Evolutionary conservation across 306 rosid species (phyloP).

Genomic region (Heteromeles arbutifolia): DNA sequence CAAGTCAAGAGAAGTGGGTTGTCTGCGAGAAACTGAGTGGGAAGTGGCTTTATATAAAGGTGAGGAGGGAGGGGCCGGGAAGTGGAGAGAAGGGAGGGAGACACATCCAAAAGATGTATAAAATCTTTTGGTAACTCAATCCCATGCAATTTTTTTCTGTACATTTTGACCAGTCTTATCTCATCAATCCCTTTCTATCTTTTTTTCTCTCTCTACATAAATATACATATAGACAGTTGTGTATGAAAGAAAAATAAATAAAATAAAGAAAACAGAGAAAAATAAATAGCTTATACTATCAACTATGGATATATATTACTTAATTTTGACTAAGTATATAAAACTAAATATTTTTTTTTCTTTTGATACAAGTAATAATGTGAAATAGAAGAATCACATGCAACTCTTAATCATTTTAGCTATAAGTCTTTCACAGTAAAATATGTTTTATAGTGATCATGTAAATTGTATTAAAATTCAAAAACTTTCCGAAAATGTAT

Average conservation of each 20-base stretch:
- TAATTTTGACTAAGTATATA: no score
- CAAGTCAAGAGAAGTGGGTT: constrained; percentile 31
- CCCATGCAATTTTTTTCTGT: constrained; percentile 21
- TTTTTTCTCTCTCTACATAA: background rate
- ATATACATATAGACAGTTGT: background rate
- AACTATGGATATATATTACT: background rate
- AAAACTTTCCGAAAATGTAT: no score
- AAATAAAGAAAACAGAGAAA: background rate
- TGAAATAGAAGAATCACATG: no score
- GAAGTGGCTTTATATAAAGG: constrained; percentile 39
- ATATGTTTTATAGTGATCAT: no score
- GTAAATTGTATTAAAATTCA: no score
- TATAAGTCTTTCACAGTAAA: no score
- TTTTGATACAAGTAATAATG: no score
- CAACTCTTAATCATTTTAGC: no score
- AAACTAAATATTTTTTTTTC: no score
- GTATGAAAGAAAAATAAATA: background rate
- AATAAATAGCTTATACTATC: background rate
- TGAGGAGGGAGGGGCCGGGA: background rate
- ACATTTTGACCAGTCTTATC: constrained; percentile 29
- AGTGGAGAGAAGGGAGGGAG: background rate
- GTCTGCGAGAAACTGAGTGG: constrained; percentile 31
- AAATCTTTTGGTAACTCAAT: constrained; percentile 1
- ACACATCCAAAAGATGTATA: background rate
- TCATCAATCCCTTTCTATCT: background rate